Percentiles rank a stretch among this genome's conserved stretches.
phyloP scores from a whole-genome alignment of 805 yeast species.

The Saturnispora ahearnii region DNA sequence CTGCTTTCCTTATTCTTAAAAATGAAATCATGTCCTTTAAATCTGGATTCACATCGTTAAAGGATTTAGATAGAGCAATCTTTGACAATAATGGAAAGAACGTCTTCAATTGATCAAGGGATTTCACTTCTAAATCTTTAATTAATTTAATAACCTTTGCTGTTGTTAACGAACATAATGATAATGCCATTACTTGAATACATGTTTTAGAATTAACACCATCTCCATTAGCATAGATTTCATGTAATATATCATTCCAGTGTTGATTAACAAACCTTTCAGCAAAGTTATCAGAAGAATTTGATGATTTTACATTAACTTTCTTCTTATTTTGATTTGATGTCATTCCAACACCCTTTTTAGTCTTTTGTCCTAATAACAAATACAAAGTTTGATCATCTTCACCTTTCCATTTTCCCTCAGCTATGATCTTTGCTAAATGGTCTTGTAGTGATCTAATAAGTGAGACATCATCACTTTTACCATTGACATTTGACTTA shows the following conservation, averaged over 20 bases:
- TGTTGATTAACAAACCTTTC: constrained; percentile 43
- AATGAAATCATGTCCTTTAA: constrained; percentile 43
- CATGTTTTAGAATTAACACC: constrained; percentile 40
- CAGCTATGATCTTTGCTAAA: constrained; percentile 37
- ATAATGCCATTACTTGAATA: constrained; percentile 42
- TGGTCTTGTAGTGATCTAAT: constrained; percentile 43
- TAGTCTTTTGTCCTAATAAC: constrained; percentile 35
- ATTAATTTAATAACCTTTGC: constrained; percentile 35
- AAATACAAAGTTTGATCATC: constrained; percentile 40
- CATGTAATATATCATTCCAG: constrained; percentile 57
- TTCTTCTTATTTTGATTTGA: constrained; percentile 14
- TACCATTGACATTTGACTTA: constrained; percentile 39
- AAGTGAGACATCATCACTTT: constrained; percentile 40
- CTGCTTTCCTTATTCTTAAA: constrained; percentile 22
- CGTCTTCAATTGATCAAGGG: constrained; percentile 32
- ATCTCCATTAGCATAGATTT: constrained; percentile 46
- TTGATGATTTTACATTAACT: background rate
- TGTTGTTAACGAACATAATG: constrained; percentile 41
- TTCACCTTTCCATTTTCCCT: constrained; percentile 35
- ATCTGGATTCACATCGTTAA: constrained; percentile 41
- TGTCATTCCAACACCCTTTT: constrained; percentile 12
- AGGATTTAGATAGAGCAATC: constrained; percentile 40
- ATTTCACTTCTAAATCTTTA: constrained; percentile 36
- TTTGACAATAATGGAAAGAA: constrained; percentile 48
- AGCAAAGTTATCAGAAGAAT: constrained; percentile 31